Evolutionary conservation across 495 filamentous ascomycete genomes (phyloP).

Genomic region (Xylaria curta): DNA sequence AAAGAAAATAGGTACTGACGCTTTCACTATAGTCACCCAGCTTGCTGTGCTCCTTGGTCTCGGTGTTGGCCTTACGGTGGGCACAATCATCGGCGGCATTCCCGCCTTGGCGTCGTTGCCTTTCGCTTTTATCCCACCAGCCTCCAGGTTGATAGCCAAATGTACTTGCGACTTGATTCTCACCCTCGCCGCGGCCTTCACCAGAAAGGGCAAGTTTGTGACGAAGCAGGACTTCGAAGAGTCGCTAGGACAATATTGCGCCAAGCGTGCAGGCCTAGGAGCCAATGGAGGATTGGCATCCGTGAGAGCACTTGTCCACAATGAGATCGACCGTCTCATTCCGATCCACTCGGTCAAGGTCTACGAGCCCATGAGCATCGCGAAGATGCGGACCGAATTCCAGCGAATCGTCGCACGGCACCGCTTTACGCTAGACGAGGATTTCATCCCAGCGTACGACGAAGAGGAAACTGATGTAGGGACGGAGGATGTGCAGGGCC

Average conservation of each 20-base stretch:
- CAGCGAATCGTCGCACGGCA: conserved; percentile 18
- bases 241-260: conserved; percentile 21
- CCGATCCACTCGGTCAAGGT: conserved; percentile 27
- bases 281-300: conserved; percentile 18
- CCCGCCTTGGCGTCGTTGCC: conserved; percentile 26
- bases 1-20: neutral
- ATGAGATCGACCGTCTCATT: conserved; percentile 24
- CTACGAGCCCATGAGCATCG: conserved; percentile 23
- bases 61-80: conserved; percentile 23
- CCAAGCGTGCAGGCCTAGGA: conserved; percentile 16
- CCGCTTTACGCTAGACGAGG: conserved; percentile 24
- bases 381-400: conserved; percentile 25
- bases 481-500: conserved; percentile 13
- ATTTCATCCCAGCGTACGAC: conserved; percentile 13
- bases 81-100: conserved; percentile 27
- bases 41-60: conserved; percentile 24
- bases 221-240: conserved; percentile 28
- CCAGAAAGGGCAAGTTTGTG: conserved; percentile 25
- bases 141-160: conserved; percentile 23
- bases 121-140: conserved; percentile 29
- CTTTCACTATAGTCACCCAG: conserved; percentile 17
- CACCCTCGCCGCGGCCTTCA: conserved; percentile 22
- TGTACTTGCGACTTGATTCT: conserved; percentile 25
- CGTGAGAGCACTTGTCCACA: conserved; percentile 17
- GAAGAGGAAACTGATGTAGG: conserved; percentile 1